phyloP scores from a whole-genome alignment of 2,329 filamentous ascomycete genomes.

The Sporothrix inflata region DNA sequence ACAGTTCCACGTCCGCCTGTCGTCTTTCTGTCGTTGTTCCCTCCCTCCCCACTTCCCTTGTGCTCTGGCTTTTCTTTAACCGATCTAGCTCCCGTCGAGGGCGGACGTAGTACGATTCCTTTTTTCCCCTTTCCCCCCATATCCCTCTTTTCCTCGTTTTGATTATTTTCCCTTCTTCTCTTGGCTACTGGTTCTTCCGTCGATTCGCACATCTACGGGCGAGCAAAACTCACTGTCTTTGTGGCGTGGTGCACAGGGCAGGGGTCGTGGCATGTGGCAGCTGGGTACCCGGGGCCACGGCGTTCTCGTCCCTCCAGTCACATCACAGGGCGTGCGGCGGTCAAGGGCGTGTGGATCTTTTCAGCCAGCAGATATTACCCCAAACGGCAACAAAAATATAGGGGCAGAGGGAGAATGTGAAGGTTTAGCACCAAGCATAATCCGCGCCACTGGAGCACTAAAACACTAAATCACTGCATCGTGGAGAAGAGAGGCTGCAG shows the following conservation, averaged over 20 bases:
- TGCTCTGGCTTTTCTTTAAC: background rate
- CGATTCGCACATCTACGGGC: background rate
- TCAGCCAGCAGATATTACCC: background rate
- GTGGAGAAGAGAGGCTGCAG: background rate
- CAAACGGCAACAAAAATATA: background rate
- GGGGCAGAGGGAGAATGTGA: background rate
- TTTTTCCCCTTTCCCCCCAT: background rate
- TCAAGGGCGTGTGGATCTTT: background rate
- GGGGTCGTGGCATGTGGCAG: background rate
- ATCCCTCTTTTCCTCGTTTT: background rate
- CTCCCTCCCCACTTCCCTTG: background rate
- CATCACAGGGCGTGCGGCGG: slow-evolving; percentile 14
- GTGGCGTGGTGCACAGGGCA: background rate
- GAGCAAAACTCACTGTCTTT: background rate
- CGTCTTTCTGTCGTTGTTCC: background rate
- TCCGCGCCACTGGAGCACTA: background rate
- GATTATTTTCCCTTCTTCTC: background rate
- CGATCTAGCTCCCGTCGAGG: background rate
- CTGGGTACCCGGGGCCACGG: background rate
- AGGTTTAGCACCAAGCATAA: background rate
- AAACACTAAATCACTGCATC: background rate
- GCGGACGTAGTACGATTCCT: background rate
- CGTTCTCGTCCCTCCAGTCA: slow-evolving; percentile 23
- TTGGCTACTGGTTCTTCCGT: background rate
- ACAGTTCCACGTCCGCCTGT: background rate